Conservation (phyloP, 1,139 yeast species). For the Taiozyma sp. region DNA sequence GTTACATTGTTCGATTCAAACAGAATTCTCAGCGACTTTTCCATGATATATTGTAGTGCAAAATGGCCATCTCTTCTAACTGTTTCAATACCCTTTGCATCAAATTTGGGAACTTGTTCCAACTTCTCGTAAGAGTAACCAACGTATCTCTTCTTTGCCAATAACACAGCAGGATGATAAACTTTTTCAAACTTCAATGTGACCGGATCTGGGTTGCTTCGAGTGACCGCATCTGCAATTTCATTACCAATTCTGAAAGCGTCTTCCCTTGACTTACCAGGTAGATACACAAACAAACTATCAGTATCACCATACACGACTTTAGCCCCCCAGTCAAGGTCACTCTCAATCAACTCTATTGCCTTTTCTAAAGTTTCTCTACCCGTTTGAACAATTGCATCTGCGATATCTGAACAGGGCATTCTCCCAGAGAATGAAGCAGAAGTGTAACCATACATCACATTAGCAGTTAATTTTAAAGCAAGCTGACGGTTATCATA, state of each 20-base stretch:
- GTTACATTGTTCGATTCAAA: constrained; percentile 76
- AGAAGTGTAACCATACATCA: constrained; percentile 92
- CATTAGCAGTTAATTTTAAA: constrained; percentile 85
- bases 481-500: constrained; percentile 83
- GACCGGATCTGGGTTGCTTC: constrained; percentile 75
- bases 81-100: constrained; percentile 96
- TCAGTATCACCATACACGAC: constrained; percentile 98
- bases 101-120: constrained; percentile 56
- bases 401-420: constrained; percentile 96
- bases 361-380: constrained; percentile 77
- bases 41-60: constrained; percentile 82
- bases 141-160: constrained; percentile 87
- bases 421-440: constrained; percentile 94
- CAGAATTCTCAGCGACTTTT: constrained; percentile 57
- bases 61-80: constrained; percentile 93
- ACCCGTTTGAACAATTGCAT: constrained; percentile 88
- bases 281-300: constrained; percentile 83
- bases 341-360: constrained; percentile 59
- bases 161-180: constrained; percentile 76
- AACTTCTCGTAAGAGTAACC: constrained; percentile 72
- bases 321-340: constrained; percentile 71
- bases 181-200: constrained; percentile 88
- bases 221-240: constrained; percentile 61
- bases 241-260: constrained; percentile 74
- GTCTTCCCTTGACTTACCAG: constrained; percentile 71